Conservation (phyloP, 1,284 basidiomycete genomes). For the Ustilago loliicola region DNA sequence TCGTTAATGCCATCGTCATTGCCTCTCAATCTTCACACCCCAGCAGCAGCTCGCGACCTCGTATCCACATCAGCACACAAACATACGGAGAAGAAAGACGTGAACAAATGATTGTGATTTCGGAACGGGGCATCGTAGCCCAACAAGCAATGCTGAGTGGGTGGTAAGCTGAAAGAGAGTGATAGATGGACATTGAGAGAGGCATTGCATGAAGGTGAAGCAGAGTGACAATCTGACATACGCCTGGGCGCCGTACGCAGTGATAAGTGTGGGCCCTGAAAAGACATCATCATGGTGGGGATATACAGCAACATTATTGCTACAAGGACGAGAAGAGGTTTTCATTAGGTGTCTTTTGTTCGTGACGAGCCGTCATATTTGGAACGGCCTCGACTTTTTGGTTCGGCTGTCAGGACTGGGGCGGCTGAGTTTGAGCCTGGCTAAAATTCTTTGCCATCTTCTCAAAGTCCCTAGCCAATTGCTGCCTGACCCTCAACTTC, state of each 20-base stretch:
- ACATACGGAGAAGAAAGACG: not conserved
- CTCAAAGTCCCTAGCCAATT: conserved; percentile 63
- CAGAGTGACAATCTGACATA: not conserved
- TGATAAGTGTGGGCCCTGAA: not conserved
- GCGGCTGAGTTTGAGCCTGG: conserved; percentile 18
- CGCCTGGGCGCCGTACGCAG: conserved; percentile 1
- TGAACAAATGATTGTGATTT: conserved; percentile 4
- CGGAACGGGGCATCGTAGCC: not conserved
- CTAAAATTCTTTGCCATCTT: conserved; percentile 53
- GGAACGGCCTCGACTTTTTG: not conserved
- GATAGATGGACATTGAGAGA: not conserved
- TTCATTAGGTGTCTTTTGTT: conserved; percentile 3
- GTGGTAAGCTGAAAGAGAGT: not conserved
- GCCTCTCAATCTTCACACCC: not conserved
- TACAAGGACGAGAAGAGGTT: not conserved
- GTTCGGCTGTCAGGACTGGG: not conserved
- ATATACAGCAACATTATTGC: conserved; percentile 7
- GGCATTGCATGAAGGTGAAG: conserved; percentile 2
- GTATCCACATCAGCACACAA: not conserved
- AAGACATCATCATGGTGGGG: not conserved
- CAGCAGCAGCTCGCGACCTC: not conserved
- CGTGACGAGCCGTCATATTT: too few species aligned
- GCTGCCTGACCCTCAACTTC: conserved; percentile 50
- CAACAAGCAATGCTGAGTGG: not conserved
- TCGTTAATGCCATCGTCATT: not conserved